Evolutionary conservation across 768 basidiomycete genomes (phyloP).

Genomic region (Dioszegia aurantiaca): DNA sequence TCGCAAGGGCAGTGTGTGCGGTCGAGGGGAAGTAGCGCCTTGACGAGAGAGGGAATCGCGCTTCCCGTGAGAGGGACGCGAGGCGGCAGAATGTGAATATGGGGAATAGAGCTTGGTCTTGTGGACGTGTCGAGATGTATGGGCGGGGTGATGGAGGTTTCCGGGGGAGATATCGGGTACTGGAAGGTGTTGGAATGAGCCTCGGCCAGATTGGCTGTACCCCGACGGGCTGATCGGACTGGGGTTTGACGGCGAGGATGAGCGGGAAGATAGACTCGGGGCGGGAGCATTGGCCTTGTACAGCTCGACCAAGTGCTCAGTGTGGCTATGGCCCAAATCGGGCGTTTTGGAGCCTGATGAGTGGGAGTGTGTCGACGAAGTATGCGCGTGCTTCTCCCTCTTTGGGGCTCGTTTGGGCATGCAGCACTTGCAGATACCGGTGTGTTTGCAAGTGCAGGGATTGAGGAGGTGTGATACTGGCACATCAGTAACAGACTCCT

Average conservation of each 20-base stretch:
- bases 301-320: slow-evolving; percentile 28
- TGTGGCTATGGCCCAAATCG: slow-evolving; percentile 6
- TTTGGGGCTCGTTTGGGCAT: slow-evolving; percentile 26
- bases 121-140: slow-evolving; percentile 49
- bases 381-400: neutral
- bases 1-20: slow-evolving; percentile 25
- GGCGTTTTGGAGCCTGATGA: neutral
- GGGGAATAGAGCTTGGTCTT: slow-evolving; percentile 52
- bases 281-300: slow-evolving; percentile 17
- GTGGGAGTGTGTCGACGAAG: neutral
- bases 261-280: neutral
- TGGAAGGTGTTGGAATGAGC: neutral
- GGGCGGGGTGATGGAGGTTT: slow-evolving; percentile 45
- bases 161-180: slow-evolving; percentile 8
- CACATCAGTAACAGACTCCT: neutral
- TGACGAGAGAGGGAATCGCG: slow-evolving; percentile 15
- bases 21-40: slow-evolving; percentile 4
- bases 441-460: slow-evolving; percentile 49
- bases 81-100: slow-evolving; percentile 30
- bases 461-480: slow-evolving; percentile 44
- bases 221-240: slow-evolving; percentile 9
- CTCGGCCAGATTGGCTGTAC: neutral
- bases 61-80: slow-evolving; percentile 25
- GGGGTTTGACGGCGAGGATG: slow-evolving; percentile 1
- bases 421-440: slow-evolving; percentile 52